Base-by-base conservation (phyloP, 352 stramenopile species). In the Pythium apleroticum region DNA sequence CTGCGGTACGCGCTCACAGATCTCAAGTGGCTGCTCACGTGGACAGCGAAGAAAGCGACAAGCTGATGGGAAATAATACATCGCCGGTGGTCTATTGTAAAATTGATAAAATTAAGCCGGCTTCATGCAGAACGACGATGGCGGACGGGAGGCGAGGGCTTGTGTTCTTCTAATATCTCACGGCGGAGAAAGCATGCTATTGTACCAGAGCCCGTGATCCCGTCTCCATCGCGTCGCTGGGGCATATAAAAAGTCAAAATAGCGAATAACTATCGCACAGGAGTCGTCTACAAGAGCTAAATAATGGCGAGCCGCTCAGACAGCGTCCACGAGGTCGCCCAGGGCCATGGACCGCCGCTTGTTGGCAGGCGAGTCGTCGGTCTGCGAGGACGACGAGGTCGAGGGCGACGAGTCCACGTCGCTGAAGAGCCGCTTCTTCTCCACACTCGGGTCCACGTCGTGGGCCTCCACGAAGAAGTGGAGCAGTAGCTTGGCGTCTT, bases 21-120 rank as follows among this genome's bases (percentile, higher is more conserved):
- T 41, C 63, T 84, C 57, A 84, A 84, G 63, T 96, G 87, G 87
- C 57, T 96, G 27, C 75, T 93, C n/a, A 76, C 77, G 27, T 93
- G 85, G 84, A 69, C 77, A 0, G 84, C 75, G 0, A 68, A 80
- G 4, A 35, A 49, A 15, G 41, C 20, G 17, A 5, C 43, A 33
- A 25, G 54, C 30, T 48, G 5, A 35, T 20, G 19, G 41, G 14
- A 15, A 41, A 20, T 39, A 8, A 27, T 63, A 63, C 25, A 52
- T 50, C 9, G n/a, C 43, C 43, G 43, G 43, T 22, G n/a, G 19
- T 50, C 43, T 50, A 50, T 50, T 50, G 43, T 50, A 50, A 50
- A 50, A 50, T 50, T 50, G 43, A 50, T 50, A 50, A 50, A 50
- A 24, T 50, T 28, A 50, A 17, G 43, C 43, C 43, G 43, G 43